Evolutionary conservation across 2,329 filamentous ascomycete species (phyloP).

Genomic region (Orbilia quercus): DNA sequence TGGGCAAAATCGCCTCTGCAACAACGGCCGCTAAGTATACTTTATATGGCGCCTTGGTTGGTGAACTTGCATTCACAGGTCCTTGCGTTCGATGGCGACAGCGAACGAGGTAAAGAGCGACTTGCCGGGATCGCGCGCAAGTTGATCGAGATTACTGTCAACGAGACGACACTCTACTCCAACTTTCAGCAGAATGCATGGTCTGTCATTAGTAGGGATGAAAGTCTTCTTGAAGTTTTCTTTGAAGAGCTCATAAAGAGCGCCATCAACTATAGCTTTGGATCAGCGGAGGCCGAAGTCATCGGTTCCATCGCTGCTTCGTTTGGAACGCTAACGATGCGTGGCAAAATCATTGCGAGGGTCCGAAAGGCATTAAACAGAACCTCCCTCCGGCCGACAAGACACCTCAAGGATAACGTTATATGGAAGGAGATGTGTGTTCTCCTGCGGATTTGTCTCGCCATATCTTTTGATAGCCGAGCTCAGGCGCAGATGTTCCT

Average conservation of each 20-base stretch:
- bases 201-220: constrained; percentile 74
- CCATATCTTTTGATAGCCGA: constrained; percentile 75
- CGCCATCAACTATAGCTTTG: constrained; percentile 68
- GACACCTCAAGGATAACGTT: constrained; percentile 73
- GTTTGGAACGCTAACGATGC: constrained; percentile 73
- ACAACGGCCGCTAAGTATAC: constrained; percentile 74
- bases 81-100: constrained; percentile 70
- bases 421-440: constrained; percentile 78
- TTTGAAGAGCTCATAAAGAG: constrained; percentile 75
- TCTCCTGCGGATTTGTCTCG: constrained; percentile 73
- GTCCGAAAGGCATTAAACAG: constrained; percentile 75
- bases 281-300: constrained; percentile 71
- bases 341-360: constrained; percentile 74
- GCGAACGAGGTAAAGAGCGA: constrained; percentile 75
- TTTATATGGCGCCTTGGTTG: constrained; percentile 78
- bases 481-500: constrained; percentile 75
- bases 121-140: constrained; percentile 74
- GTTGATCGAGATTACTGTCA: constrained; percentile 73
- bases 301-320: constrained; percentile 73
- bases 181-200: constrained; percentile 75
- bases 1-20: constrained; percentile 77
- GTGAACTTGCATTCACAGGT: constrained; percentile 71
- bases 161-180: constrained; percentile 71
- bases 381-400: constrained; percentile 74
- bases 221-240: constrained; percentile 74